Percentiles rank a stretch among this genome's conserved stretches.
These are phyloP conservation scores for Sclerospora graminicola DNA, from an alignment of 352 stramenopile species.

Conservation along the genomic window DNA sequence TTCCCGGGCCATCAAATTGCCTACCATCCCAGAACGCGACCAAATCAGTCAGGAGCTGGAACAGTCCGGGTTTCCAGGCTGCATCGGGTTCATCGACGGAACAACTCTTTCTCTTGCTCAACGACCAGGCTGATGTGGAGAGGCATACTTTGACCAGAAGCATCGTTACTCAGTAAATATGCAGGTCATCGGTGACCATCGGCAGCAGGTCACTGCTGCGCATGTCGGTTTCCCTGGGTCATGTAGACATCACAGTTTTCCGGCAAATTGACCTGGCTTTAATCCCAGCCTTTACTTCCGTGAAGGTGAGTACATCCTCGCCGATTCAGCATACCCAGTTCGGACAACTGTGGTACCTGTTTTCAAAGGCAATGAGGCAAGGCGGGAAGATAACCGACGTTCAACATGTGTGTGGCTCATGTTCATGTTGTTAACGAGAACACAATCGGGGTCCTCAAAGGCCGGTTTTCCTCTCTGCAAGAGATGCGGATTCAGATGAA, in stretches of 20 bases:
- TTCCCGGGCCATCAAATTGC: neutral
- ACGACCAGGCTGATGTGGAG: neutral
- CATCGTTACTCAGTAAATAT: neutral
- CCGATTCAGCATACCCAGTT: neutral
- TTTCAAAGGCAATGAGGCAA: neutral
- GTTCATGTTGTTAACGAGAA: neutral
- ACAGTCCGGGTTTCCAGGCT: neutral
- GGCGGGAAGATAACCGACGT: neutral
- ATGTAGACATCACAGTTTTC: neutral
- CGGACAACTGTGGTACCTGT: neutral
- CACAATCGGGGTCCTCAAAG: neutral
- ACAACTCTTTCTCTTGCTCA: neutral
- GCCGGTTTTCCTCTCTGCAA: neutral
- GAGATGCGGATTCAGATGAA: neutral
- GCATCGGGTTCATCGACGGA: neutral
- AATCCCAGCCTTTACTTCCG: neutral
- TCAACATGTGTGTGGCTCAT: neutral
- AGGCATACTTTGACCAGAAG: neutral
- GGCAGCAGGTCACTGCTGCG: neutral
- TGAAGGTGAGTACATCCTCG: neutral
- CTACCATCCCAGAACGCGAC: neutral
- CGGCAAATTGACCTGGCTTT: neutral
- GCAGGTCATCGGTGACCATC: neutral
- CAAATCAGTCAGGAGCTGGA: neutral
- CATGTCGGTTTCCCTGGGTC: neutral